Conservation (phyloP, 2,329 filamentous ascomycete genomes). For the Cordyceps pruinosa region DNA sequence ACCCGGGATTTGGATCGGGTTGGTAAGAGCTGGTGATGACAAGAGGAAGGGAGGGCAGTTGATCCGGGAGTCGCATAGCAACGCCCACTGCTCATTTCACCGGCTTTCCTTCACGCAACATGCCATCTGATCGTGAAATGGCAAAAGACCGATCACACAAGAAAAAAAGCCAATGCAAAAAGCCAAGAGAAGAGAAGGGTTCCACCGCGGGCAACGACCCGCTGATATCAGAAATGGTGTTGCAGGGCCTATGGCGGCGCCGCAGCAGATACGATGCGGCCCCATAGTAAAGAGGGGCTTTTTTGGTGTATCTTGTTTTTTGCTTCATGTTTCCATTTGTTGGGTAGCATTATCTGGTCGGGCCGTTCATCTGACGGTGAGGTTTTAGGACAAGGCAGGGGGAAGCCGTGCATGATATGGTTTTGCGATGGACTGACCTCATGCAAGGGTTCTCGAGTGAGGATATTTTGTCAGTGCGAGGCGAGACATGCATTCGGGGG, state of each 20-base stretch:
- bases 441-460: no score
- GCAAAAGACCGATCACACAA: neutral
- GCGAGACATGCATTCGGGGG: neutral
- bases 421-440: neutral
- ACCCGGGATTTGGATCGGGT: neutral
- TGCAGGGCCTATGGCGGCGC: neutral
- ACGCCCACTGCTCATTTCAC: neutral
- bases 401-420: neutral
- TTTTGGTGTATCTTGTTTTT: neutral
- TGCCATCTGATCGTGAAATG: neutral
- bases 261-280: conserved; percentile 11
- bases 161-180: neutral
- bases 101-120: neutral
- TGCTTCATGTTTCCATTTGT: neutral
- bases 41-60: no score
- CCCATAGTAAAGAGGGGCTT: conserved; percentile 4
- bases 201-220: conserved; percentile 11
- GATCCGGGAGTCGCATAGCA: neutral
- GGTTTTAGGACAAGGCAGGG: no score
- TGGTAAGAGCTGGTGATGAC: no score
- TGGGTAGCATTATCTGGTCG: neutral
- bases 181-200: neutral
- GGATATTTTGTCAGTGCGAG: no score
- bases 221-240: conserved; percentile 5
- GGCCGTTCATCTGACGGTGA: neutral